These are phyloP conservation scores for Annulohypoxylon truncatum DNA, from an alignment of 2,329 filamentous ascomycete genomes.

Conservation along the genomic window DNA sequence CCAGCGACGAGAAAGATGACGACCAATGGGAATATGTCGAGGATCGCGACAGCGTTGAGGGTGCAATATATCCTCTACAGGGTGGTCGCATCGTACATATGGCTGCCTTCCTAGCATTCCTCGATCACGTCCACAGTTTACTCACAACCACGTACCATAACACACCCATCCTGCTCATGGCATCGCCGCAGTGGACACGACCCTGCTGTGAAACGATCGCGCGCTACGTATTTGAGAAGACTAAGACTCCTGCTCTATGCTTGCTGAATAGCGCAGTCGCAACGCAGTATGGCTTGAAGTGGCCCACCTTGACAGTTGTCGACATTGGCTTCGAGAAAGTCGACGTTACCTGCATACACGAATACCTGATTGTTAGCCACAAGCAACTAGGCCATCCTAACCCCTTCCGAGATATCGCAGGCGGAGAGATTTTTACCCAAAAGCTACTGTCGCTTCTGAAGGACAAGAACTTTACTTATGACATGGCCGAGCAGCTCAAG, in stretches of 20 bases:
- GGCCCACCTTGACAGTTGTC: slow-evolving; percentile 82
- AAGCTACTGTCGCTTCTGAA: slow-evolving; percentile 75
- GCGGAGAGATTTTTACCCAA: slow-evolving; percentile 88
- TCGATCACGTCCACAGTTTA: slow-evolving; percentile 90
- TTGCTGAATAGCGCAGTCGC: slow-evolving; percentile 91
- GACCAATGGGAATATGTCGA: slow-evolving; percentile 82
- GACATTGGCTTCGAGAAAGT: slow-evolving; percentile 94
- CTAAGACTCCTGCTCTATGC: slow-evolving; percentile 91
- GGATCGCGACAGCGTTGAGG: slow-evolving; percentile 87
- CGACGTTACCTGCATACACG: slow-evolving; percentile 89
- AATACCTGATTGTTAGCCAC: slow-evolving; percentile 79
- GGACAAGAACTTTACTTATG: slow-evolving; percentile 67
- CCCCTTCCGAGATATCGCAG: slow-evolving; percentile 66
- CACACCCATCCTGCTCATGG: slow-evolving; percentile 90
- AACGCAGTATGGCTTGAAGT: slow-evolving; percentile 83
- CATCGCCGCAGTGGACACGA: slow-evolving; percentile 89
- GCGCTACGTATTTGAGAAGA: slow-evolving; percentile 97
- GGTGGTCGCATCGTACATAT: slow-evolving; percentile 89
- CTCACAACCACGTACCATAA: slow-evolving; percentile 95
- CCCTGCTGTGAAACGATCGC: slow-evolving; percentile 88
- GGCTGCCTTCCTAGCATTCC: slow-evolving; percentile 91
- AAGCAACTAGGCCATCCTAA: slow-evolving; percentile 68
- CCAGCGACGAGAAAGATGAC: slow-evolving; percentile 60
- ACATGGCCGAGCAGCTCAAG: slow-evolving; percentile 79
- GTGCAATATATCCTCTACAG: slow-evolving; percentile 86